A percentile compares a stretch with the other conserved stretches of the same genome.
phyloP scores from a whole-genome alignment of 2,329 filamentous ascomycete species.

The Colletotrichum agaves region DNA sequence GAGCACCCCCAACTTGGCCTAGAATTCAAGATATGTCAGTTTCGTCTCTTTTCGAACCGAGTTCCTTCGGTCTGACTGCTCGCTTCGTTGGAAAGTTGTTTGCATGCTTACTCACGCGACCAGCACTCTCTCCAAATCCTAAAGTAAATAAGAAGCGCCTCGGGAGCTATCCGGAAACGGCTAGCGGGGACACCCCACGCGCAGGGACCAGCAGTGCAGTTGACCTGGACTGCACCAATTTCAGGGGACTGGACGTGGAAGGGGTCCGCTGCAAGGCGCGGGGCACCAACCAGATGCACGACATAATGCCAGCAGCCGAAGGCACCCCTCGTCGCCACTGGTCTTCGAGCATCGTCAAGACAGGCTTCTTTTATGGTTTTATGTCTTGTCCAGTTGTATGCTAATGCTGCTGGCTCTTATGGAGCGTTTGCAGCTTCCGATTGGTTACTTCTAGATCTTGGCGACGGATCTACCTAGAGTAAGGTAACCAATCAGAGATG shows the following conservation, averaged over 20 bases:
- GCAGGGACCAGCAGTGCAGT: background rate
- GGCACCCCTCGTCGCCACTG: background rate
- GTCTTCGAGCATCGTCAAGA: background rate
- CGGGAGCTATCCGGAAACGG: constrained; percentile 4
- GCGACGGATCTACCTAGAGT: background rate
- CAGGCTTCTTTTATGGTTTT: background rate
- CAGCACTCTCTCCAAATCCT: background rate
- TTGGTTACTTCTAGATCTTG: background rate
- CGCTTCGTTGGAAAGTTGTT: background rate
- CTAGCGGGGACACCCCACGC: background rate
- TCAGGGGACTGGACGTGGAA: background rate
- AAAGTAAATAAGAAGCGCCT: background rate
- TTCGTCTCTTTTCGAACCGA: background rate
- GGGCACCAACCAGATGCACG: constrained; percentile 2
- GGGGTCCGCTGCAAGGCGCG: constrained; percentile 6
- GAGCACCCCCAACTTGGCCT: constrained; percentile 7
- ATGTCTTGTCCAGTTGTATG: background rate
- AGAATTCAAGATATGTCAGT: background rate
- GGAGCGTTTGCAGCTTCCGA: background rate
- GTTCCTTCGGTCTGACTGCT: too few relatives aligned
- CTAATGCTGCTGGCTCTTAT: background rate
- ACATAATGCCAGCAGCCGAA: constrained; percentile 4
- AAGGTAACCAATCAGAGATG: background rate
- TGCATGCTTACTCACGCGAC: background rate
- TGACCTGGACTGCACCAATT: background rate